Evolutionary conservation across 768 basidiomycete genomes (phyloP).

Genomic region (Amanita thiersii): DNA sequence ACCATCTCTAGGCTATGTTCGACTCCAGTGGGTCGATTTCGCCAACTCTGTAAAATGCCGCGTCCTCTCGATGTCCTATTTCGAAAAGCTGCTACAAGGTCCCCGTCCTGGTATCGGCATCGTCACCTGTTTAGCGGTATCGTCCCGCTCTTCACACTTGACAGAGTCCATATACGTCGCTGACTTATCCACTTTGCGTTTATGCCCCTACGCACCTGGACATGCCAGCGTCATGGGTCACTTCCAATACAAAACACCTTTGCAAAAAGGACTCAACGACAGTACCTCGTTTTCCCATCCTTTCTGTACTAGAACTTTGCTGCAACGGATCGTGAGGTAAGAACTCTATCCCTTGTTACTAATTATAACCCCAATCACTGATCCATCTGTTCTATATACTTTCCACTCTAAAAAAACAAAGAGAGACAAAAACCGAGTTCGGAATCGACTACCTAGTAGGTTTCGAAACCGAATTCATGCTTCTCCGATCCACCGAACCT

Average conservation of each 20-base stretch:
- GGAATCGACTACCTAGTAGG: conserved; percentile 51
- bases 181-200: conserved; percentile 46
- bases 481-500: conserved; percentile 41
- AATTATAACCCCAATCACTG: neutral
- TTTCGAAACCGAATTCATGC: conserved; percentile 61
- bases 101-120: conserved; percentile 46
- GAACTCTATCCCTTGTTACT: conserved; percentile 14
- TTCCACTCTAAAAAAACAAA: no score
- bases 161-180: conserved; percentile 56
- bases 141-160: no score
- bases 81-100: conserved; percentile 40
- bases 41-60: conserved; percentile 51
- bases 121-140: no score
- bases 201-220: conserved; percentile 47
- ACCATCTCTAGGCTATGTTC: no score
- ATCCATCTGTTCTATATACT: conserved; percentile 5
- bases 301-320: conserved; percentile 51
- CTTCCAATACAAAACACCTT: conserved; percentile 55
- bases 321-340: conserved; percentile 44
- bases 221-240: conserved; percentile 59
- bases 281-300: conserved; percentile 26
- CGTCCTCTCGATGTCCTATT: conserved; percentile 46
- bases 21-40: conserved; percentile 60
- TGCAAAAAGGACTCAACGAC: conserved; percentile 20
- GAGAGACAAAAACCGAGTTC: conserved; percentile 18